Evolutionary conservation across 352 stramenopile genomes (phyloP).

Genomic region (Phytophthora pinifolia): DNA sequence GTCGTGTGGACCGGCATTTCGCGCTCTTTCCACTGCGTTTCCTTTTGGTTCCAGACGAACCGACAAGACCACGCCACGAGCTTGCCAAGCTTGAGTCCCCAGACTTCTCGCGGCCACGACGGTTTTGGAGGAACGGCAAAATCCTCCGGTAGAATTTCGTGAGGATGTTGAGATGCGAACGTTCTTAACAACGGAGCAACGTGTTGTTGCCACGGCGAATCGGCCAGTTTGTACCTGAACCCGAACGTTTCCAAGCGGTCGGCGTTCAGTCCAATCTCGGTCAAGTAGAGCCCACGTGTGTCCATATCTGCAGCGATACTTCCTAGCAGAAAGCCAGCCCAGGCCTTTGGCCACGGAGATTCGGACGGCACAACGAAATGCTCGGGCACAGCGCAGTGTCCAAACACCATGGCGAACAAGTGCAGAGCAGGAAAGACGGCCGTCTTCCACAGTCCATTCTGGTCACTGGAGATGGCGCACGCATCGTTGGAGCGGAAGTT

Average conservation of each 20-base stretch:
- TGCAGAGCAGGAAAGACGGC: constrained; percentile 28
- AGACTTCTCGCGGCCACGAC: constrained; percentile 20
- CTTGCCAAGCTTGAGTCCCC: constrained; percentile 29
- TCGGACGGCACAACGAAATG: constrained; percentile 21
- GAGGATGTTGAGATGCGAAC: constrained; percentile 16
- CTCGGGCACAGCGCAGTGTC: constrained; percentile 23
- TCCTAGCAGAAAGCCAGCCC: constrained; percentile 13
- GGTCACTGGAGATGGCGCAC: background rate
- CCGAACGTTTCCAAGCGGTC: constrained; percentile 31
- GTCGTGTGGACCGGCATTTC: constrained; percentile 14
- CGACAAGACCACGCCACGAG: constrained; percentile 27
- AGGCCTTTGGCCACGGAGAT: constrained; percentile 25
- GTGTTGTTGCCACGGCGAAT: constrained; percentile 19
- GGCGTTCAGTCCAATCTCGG: constrained; percentile 27
- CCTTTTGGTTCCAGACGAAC: constrained; percentile 20
- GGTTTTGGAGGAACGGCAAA: constrained; percentile 25
- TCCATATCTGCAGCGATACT: constrained; percentile 20
- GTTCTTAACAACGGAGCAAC: constrained; percentile 21
- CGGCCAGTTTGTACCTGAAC: constrained; percentile 29
- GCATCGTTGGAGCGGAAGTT: constrained; percentile 13
- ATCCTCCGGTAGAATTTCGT: constrained; percentile 30
- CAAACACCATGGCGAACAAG: constrained; percentile 24
- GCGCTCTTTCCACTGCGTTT: constrained; percentile 17
- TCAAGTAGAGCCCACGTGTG: constrained; percentile 20
- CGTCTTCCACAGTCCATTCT: constrained; percentile 20